Percentiles rank a stretch among this genome's conserved stretches.
Conservation (phyloP, 139 green algal species). For the Diplosphaera chodatii region DNA sequence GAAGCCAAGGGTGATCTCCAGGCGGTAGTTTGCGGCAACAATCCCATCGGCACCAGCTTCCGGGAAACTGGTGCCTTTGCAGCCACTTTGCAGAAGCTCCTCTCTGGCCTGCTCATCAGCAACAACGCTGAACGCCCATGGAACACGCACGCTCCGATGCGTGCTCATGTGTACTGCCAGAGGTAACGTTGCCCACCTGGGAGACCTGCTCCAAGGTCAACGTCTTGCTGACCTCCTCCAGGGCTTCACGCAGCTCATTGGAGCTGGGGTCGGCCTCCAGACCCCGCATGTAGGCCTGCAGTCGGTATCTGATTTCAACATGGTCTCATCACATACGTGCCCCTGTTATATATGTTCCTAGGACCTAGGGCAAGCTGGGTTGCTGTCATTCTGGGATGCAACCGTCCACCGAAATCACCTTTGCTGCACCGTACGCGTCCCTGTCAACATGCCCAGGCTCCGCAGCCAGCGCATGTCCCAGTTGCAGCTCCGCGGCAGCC, state of each 20-base stretch:
- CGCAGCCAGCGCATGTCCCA: slow-evolving; percentile 26
- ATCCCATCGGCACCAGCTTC: too few relatives aligned
- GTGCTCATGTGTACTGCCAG: too few relatives aligned
- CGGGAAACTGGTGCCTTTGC: too few relatives aligned
- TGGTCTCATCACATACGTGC: too few relatives aligned
- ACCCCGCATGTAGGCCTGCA: slow-evolving; percentile 13
- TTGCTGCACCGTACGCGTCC: slow-evolving; percentile 15
- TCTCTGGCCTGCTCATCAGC: neutral
- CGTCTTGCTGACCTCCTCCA: slow-evolving; percentile 18
- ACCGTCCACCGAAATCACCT: too few relatives aligned
- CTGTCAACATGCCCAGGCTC: slow-evolving; percentile 27
- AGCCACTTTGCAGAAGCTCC: neutral
- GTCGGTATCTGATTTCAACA: too few relatives aligned
- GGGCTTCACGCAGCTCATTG: slow-evolving; percentile 1
- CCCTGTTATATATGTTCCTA: too few relatives aligned
- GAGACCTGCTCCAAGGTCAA: slow-evolving; percentile 17
- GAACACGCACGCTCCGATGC: too few relatives aligned
- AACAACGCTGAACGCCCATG: too few relatives aligned
- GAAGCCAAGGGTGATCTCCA: slow-evolving; percentile 12
- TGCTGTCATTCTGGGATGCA: too few relatives aligned
- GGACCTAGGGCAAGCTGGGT: too few relatives aligned
- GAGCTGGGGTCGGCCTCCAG: slow-evolving; percentile 6
- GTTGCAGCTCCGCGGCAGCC: slow-evolving; percentile 13
- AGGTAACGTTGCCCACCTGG: neutral
- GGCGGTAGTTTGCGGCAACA: too few relatives aligned